Percentiles rank a stretch among this genome's conserved stretches.
phyloP scores from a whole-genome alignment of 257 asterid species.

The Verbena officinalis region DNA sequence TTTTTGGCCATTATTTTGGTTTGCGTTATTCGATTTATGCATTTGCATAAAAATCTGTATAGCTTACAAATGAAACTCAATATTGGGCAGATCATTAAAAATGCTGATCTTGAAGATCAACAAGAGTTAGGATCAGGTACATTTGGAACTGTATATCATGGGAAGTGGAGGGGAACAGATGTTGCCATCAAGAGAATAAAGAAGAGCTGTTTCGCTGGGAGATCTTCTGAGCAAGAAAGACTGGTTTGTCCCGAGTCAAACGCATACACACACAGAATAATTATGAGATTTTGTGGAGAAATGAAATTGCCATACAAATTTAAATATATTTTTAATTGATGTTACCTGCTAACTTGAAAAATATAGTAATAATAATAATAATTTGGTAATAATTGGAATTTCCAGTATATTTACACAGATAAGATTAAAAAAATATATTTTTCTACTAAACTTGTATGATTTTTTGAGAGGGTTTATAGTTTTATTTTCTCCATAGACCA shows the following conservation, averaged over 20 bases:
- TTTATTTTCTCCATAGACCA: conserved; percentile 44
- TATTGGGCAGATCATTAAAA: conserved; percentile 56
- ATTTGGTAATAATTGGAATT: no score
- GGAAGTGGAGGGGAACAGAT: conserved; percentile 86
- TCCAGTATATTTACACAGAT: no score
- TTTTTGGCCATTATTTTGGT: no score
- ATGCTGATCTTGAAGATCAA: conserved; percentile 80
- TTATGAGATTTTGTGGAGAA: no score
- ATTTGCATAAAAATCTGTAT: no score
- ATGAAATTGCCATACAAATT: no score
- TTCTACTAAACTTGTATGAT: neutral
- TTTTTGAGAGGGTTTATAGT: neutral
- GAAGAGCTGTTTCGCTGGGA: conserved; percentile 65
- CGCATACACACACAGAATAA: neutral
- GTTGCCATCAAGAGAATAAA: conserved; percentile 80
- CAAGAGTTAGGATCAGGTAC: conserved; percentile 81
- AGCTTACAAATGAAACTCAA: conserved; percentile 3
- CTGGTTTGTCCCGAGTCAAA: conserved; percentile 48
- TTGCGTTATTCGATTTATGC: no score
- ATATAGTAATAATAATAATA: no score
- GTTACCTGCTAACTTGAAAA: no score
- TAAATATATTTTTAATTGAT: no score
- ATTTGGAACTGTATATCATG: conserved; percentile 79
- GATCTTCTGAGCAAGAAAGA: conserved; percentile 67
- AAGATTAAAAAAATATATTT: neutral